A percentile compares a stretch with the other conserved stretches of the same genome.
phyloP scores from a whole-genome alignment of 805 yeast species.

The Saccharomyces eubayanus region DNA sequence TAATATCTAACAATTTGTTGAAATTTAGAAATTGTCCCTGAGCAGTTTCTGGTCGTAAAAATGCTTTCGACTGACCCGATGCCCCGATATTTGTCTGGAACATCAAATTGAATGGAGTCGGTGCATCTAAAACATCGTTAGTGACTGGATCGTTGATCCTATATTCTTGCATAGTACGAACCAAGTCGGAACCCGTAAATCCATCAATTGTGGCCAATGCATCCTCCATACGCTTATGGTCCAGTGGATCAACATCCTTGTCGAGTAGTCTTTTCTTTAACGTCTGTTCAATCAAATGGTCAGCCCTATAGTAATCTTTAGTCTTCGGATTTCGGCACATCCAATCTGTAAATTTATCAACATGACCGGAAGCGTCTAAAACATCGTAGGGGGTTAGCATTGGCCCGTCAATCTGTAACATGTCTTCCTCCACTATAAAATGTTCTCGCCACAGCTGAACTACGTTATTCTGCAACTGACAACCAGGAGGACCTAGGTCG shows the following conservation, averaged over 20 bases:
- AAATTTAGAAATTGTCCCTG: conserved; percentile 98
- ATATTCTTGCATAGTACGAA: conserved; percentile 74
- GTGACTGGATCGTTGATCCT: conserved; percentile 88
- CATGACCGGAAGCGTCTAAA: conserved; percentile 97
- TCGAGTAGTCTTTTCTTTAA: conserved; percentile 93
- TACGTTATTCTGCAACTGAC: conserved; percentile 94
- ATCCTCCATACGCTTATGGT: conserved; percentile 90
- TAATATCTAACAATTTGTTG: conserved; percentile 84
- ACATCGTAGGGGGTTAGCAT: conserved; percentile 98
- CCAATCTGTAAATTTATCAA: conserved; percentile 98
- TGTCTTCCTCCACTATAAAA: conserved; percentile 93
- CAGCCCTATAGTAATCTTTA: conserved; percentile 98
- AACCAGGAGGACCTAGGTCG: conserved; percentile 99
- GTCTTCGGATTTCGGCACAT: conserved; percentile 94
- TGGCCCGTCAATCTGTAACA: conserved; percentile 97
- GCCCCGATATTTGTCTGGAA: conserved; percentile 99
- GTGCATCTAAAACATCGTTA: conserved; percentile 76
- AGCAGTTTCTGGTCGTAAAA: conserved; percentile 96
- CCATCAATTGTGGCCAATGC: conserved; percentile 95
- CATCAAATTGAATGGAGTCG: conserved; percentile 95
- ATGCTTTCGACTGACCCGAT: conserved; percentile 92
- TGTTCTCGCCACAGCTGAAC: conserved; percentile 96
- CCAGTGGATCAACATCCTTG: conserved; percentile 69
- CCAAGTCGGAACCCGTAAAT: conserved; percentile 84
- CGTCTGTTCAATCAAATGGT: conserved; percentile 96